Conservation (phyloP, 1,284 basidiomycete genomes). For the Wallemia mellicola region DNA sequence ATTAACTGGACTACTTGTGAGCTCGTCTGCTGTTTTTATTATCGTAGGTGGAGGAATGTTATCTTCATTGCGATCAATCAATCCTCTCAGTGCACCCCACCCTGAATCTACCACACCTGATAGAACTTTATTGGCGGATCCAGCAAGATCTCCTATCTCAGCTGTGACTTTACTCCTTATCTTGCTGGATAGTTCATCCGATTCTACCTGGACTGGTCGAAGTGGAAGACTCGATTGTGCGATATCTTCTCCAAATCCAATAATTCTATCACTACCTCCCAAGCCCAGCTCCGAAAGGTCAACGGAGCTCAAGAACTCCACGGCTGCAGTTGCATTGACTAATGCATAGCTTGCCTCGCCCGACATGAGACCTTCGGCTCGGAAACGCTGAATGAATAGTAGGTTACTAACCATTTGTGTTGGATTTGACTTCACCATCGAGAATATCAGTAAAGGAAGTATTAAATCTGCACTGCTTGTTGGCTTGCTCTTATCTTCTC, state of each 20-base stretch:
- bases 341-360: constrained; percentile 74
- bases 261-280: constrained; percentile 29
- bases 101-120: constrained; percentile 57
- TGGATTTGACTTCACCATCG: constrained; percentile 70
- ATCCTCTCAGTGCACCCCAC: constrained; percentile 42
- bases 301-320: constrained; percentile 75
- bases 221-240: constrained; percentile 30
- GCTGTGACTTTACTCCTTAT: constrained; percentile 46
- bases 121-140: constrained; percentile 52
- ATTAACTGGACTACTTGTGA: constrained; percentile 11
- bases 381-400: constrained; percentile 56
- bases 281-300: constrained; percentile 54
- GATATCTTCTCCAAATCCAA: constrained; percentile 18
- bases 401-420: constrained; percentile 54
- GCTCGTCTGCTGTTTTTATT: constrained; percentile 9
- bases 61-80: constrained; percentile 15
- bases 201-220: not conserved
- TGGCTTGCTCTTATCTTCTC: not conserved
- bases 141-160: constrained; percentile 44
- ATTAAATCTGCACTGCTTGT: constrained; percentile 29
- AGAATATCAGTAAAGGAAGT: constrained; percentile 62
- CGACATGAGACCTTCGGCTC: constrained; percentile 30
- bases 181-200: constrained; percentile 15
- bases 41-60: constrained; percentile 10
- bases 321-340: constrained; percentile 73